phyloP scores from a whole-genome alignment of 179 eudicot genomes.

The Drosera spatulata region DNA sequence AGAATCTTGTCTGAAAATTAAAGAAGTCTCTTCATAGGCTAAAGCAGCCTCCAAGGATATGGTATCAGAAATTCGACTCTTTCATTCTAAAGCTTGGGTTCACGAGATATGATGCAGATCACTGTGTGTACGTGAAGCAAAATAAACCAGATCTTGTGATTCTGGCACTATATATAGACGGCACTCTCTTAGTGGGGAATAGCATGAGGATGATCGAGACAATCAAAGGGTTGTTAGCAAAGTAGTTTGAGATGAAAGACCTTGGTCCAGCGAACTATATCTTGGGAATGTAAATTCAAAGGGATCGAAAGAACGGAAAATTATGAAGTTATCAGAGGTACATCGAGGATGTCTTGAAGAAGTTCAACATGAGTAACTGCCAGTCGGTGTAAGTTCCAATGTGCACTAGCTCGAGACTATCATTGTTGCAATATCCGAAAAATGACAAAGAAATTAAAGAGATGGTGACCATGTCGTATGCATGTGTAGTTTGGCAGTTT shows the following conservation, averaged over 20 bases:
- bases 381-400: background rate
- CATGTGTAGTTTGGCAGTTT: background rate
- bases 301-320: background rate
- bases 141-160: background rate
- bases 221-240: background rate
- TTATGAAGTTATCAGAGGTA: background rate
- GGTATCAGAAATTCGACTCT: background rate
- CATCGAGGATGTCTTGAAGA: background rate
- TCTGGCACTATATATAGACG: background rate
- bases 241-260: conserved; percentile 5
- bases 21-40: background rate
- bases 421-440: background rate
- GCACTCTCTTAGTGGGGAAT: background rate
- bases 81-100: background rate
- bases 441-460: background rate
- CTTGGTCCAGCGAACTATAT: background rate
- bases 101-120: too few relatives aligned
- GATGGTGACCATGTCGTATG: background rate
- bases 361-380: background rate
- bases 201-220: background rate
- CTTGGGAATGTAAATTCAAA: background rate
- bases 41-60: background rate
- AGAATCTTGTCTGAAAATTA: conserved; percentile 1
- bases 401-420: background rate
- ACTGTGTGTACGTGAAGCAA: background rate